Percentiles rank a stretch among this genome's conserved stretches.
Conservation (phyloP, 1,284 basidiomycete genomes). For the Pholiota adiposa region DNA sequence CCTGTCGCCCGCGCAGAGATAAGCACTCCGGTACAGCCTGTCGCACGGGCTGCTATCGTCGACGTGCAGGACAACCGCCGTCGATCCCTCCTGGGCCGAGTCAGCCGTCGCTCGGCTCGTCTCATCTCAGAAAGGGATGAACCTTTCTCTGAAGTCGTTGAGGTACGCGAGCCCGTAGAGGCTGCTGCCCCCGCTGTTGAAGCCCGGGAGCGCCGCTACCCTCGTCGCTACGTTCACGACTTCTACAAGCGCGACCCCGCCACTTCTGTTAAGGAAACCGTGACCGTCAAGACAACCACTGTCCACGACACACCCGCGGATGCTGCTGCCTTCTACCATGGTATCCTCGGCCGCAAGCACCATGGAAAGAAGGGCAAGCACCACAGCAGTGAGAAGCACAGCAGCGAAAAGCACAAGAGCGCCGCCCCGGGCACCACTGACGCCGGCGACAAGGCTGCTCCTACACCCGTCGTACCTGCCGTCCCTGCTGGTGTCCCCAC, state of each 20-base stretch:
- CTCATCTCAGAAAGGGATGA: conserved; percentile 28
- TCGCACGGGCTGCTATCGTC: conserved; percentile 28
- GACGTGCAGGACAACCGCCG: conserved; percentile 27
- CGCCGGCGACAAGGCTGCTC: not conserved
- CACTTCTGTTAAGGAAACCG: conserved; percentile 27
- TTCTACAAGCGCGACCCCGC: conserved; percentile 26
- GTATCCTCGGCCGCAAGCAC: not conserved
- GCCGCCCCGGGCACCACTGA: not conserved
- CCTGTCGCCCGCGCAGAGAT: conserved; percentile 26
- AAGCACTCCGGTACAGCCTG: conserved; percentile 23
- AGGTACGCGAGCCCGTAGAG: conserved; percentile 17
- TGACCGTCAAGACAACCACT: conserved; percentile 23
- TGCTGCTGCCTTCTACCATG: conserved; percentile 17
- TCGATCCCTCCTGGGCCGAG: conserved; percentile 19
- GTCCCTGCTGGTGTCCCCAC: not conserved
- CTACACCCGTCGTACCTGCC: not conserved
- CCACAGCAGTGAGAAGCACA: not conserved
- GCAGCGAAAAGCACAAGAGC: not conserved
- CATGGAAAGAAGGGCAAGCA: not conserved
- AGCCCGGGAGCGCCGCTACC: conserved; percentile 27
- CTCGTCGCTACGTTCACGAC: conserved; percentile 28
- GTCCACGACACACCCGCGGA: conserved; percentile 25
- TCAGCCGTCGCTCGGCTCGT: conserved; percentile 31
- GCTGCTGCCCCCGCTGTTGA: conserved; percentile 10
- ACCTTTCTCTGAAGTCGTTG: conserved; percentile 19